Evolutionary conservation across 2,329 filamentous ascomycete species (phyloP), one percentile per base, ranked within the genome.

Genomic region (Thielaviopsis ethacetica): DNA sequence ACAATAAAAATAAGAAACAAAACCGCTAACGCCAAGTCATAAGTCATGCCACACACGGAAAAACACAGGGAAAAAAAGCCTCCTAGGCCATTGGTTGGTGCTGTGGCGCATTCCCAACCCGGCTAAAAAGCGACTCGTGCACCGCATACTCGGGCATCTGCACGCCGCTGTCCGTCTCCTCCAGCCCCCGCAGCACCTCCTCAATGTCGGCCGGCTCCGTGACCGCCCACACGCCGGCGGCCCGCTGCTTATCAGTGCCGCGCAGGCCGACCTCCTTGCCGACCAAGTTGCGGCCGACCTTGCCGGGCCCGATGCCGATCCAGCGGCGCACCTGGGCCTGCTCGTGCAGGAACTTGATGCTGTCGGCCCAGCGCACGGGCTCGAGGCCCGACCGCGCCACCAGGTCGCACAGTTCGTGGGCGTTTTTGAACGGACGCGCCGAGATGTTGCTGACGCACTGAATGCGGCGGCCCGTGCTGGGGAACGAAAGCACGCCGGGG

Each of bases 341-440:
- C 68, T 93, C 84, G 68, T 96, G 88, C 55, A 96, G 74, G 67
- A 94, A 95, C 64, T 82, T 83, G 66, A 97, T 91, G 66, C 88
- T 93, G 65, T 94, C 88, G 84, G 91, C 95, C 91, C 91, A 97
- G 61, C 81, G 78, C 50, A 97, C 89, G 30, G 91, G 96, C 72
- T 95, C 89, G n/a, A 93, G 82, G 62, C 86, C 91, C 67, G 90
- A 86, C 54, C 88, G 74, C 1, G 90, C 84, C 55, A 95, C 74
- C 53, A 94, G 72, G 63, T 94, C 84, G 68, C 88, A 88, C 34
- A 96, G 74, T 63, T 94, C 81, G 49, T 82, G 81, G 65, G 81
- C 83, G 63, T 80, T 87, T 63, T 75, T 69, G 64, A 95, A 95
- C 0, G 90, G 90, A 58, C 83, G 73, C 3, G 86, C 91, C 7